Base-by-base conservation (phyloP, 1,284 basidiomycete species). In the Malassezia yamatoensis region DNA sequence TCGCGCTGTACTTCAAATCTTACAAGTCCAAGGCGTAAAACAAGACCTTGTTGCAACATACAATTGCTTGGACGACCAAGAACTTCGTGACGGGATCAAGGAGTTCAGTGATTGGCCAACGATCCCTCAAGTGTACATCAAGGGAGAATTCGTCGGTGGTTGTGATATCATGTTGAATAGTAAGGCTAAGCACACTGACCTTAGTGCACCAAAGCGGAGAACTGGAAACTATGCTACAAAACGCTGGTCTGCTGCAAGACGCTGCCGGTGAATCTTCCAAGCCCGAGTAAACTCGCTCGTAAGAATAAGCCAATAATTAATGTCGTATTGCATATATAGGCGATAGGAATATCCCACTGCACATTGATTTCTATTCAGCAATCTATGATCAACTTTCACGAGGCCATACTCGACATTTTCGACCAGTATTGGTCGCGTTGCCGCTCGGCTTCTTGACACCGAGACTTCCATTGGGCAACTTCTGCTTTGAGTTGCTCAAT, bases 91-190 rank as follows among this genome's bases (percentile, higher is more conserved):
- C 68, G 83, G 83, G 3, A 93, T 96, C 75, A 96, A 98, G 78
- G 90, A 96, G 76, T 96, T 88, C 76, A 93, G 89, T 44, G 88
- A 70, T 37, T 98, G 93, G 93, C 93, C 93, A 15, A 98, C 93
- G 16, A 86, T 98, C 63, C 94, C 94, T 11, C 93, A 98, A 76
- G 78, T 98, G 9, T 98, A 94, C 73, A 81, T 96, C 39, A 84
- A 88, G 55, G 90, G 91, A 24, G 90, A 96, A 74, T 98, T 98
- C 69, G 81, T 96, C 32, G 93, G 93, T 45, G 93, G 93, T 46
- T 96, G 90, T 75, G 93, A 98, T 77, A 96, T 96, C 67, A 78
- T 96, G 51, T 76, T 96, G 32, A 83, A 83, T 64, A 96, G 90
- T 91, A 72, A 78, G 89, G 47, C 34, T 64, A 7, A 40, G 89